A percentile compares a stretch with the other conserved stretches of the same genome.
phyloP scores from a whole-genome alignment of 495 filamentous ascomycete genomes.

The Zalerion maritima region DNA sequence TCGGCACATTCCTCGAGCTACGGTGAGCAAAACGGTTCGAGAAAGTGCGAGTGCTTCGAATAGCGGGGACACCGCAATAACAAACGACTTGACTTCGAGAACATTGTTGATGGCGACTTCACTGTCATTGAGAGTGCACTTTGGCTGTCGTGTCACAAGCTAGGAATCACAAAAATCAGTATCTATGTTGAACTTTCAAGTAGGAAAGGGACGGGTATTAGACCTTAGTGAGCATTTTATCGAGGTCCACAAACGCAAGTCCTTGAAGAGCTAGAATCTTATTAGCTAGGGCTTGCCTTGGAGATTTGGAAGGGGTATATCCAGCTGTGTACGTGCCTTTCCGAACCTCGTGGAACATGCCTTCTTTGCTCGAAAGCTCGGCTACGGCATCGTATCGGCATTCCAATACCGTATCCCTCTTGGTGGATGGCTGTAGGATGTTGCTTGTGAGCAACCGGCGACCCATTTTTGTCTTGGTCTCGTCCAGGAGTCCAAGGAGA shows the following conservation, averaged over 20 bases:
- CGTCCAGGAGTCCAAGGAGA: slow-evolving; percentile 71
- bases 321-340: slow-evolving; percentile 32
- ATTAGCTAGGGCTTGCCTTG: slow-evolving; percentile 7
- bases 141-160: slow-evolving; percentile 42
- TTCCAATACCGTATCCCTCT: slow-evolving; percentile 39
- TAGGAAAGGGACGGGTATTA: too few species aligned
- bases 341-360: slow-evolving; percentile 69
- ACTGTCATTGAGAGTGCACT: slow-evolving; percentile 46
- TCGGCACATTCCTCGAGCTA: slow-evolving; percentile 54
- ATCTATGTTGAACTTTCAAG: too few species aligned
- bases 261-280: slow-evolving; percentile 46
- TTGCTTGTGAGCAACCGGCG: slow-evolving; percentile 63
- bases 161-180: slow-evolving; percentile 52
- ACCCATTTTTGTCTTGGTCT: slow-evolving; percentile 80
- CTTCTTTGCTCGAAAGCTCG: slow-evolving; percentile 69
- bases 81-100: slow-evolving; percentile 72
- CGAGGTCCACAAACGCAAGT: slow-evolving; percentile 59
- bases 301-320: slow-evolving; percentile 1
- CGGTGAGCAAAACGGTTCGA: slow-evolving; percentile 47
- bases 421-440: slow-evolving; percentile 80
- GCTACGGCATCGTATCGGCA: slow-evolving; percentile 71
- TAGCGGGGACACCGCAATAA: slow-evolving; percentile 50
- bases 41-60: slow-evolving; percentile 53
- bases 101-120: slow-evolving; percentile 78
- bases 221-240: slow-evolving; percentile 51